Conservation (phyloP, 1,139 yeast species). For the Scheffersomyces quercinus region DNA sequence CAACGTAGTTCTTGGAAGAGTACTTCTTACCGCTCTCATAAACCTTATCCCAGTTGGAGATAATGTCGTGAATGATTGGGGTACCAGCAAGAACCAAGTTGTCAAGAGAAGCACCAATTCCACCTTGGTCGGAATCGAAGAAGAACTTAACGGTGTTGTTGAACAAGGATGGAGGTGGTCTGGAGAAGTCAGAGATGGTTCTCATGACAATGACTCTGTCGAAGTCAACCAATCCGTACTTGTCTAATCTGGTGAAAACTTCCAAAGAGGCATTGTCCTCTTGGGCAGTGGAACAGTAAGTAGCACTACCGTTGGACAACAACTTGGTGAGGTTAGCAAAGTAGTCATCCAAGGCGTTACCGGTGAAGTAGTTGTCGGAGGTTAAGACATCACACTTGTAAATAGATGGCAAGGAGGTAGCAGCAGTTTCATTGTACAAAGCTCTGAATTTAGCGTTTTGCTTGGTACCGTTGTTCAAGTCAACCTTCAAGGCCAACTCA, state of each 20-base stretch:
- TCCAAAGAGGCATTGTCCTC: constrained; percentile 71
- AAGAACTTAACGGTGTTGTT: constrained; percentile 52
- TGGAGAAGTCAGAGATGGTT: constrained; percentile 62
- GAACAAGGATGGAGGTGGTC: constrained; percentile 50
- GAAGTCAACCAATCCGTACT: constrained; percentile 56
- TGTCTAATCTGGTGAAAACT: constrained; percentile 56
- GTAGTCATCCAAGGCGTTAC: constrained; percentile 51
- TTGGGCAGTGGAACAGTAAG: constrained; percentile 64
- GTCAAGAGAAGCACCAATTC: constrained; percentile 47
- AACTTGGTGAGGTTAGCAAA: constrained; percentile 49
- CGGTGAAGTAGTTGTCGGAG: constrained; percentile 62
- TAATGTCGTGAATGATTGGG: constrained; percentile 56
- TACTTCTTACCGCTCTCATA: constrained; percentile 40
- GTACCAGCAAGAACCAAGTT: constrained; percentile 57
- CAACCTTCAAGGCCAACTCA: constrained; percentile 46
- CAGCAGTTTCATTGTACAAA: constrained; percentile 50
- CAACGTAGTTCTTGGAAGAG: constrained; percentile 54
- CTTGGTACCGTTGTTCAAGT: constrained; percentile 47
- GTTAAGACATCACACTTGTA: constrained; percentile 62
- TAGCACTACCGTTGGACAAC: constrained; percentile 60
- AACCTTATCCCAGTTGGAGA: constrained; percentile 51
- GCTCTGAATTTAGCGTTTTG: constrained; percentile 47
- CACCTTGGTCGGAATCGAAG: constrained; percentile 53
- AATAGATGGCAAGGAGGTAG: constrained; percentile 48
- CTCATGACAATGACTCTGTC: constrained; percentile 62